These are phyloP conservation scores for Knufia petricola DNA, from an alignment of 2,329 filamentous ascomycete species.

Conservation along the genomic window DNA sequence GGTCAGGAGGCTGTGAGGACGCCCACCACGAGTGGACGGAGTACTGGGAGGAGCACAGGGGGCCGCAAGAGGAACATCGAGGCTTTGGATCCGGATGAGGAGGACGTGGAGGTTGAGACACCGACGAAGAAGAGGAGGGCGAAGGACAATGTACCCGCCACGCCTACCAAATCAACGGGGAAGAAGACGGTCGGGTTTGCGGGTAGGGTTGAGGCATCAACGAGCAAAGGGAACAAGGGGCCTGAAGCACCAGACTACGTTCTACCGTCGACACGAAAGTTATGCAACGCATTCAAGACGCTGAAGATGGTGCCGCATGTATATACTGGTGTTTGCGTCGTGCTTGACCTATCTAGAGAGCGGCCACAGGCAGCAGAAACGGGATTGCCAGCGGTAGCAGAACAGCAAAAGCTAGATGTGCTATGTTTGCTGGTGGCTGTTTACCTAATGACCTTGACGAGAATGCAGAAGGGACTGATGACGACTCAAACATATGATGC, in stretches of 20 bases:
- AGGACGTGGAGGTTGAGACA: slow-evolving; percentile 16
- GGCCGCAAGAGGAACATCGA: slow-evolving; percentile 17
- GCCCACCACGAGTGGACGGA: slow-evolving; percentile 14
- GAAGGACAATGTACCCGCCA: slow-evolving; percentile 15
- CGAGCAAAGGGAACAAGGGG: slow-evolving; percentile 11
- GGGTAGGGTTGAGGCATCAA: slow-evolving; percentile 13
- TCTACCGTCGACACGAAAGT: slow-evolving; percentile 55
- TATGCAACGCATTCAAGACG: slow-evolving; percentile 55
- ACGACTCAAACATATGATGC: slow-evolving; percentile 18
- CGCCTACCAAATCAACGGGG: slow-evolving; percentile 37
- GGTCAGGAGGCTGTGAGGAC: slow-evolving; percentile 6
- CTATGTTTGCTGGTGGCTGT: slow-evolving; percentile 33
- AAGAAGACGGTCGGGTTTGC: slow-evolving; percentile 31
- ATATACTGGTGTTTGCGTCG: slow-evolving; percentile 55
- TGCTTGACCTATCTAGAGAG: slow-evolving; percentile 35
- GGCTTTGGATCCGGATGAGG: slow-evolving; percentile 15
- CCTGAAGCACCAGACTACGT: slow-evolving; percentile 53
- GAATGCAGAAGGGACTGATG: slow-evolving; percentile 23
- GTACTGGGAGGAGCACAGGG: slow-evolving; percentile 5
- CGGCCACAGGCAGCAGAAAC: slow-evolving; percentile 38
- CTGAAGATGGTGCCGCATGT: slow-evolving; percentile 60
- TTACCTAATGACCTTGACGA: slow-evolving; percentile 36
- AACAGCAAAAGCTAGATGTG: slow-evolving; percentile 28
- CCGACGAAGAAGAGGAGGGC: slow-evolving; percentile 9
- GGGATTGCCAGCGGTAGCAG: slow-evolving; percentile 38